Conservation (phyloP, 2,329 filamentous ascomycete genomes). For the Ceratocystis ficicola region DNA sequence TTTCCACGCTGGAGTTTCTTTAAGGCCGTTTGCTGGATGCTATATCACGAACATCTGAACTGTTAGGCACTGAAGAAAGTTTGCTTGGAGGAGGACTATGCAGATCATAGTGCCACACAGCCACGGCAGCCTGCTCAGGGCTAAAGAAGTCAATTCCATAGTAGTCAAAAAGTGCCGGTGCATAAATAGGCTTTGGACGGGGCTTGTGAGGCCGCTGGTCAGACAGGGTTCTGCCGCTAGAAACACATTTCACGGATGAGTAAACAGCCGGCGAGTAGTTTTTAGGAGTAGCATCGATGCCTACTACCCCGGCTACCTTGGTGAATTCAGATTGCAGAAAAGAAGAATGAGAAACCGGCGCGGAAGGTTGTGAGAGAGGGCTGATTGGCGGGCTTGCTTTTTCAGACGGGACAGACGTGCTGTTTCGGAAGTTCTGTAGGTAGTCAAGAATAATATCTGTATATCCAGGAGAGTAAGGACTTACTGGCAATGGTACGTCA, state of each 20-base stretch:
- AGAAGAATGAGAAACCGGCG: neutral
- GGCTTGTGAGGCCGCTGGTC: neutral
- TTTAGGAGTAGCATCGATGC: neutral
- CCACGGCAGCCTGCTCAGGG: constrained; percentile 16
- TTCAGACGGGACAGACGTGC: neutral
- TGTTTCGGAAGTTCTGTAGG: neutral
- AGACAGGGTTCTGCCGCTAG: neutral
- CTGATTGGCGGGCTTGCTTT: neutral
- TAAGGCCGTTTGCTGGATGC: too few species aligned
- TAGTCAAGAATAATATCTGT: constrained; percentile 10
- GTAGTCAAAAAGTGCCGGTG: constrained; percentile 13
- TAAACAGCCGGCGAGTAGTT: neutral
- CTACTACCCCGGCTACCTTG: neutral
- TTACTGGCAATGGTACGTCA: neutral
- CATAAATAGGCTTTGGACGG: constrained; percentile 16
- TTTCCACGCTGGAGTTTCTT: neutral
- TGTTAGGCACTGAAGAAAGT: neutral
- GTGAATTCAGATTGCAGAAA: too few species aligned
- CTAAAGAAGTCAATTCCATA: constrained; percentile 18
- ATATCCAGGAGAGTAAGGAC: neutral
- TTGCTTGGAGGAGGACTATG: neutral
- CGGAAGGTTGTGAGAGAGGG: neutral
- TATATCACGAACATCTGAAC: neutral
- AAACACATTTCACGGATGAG: neutral
- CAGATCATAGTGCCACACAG: constrained; percentile 10